phyloP scores from a whole-genome alignment of 2,329 filamentous ascomycete species.

The Colletotrichum siamense region DNA sequence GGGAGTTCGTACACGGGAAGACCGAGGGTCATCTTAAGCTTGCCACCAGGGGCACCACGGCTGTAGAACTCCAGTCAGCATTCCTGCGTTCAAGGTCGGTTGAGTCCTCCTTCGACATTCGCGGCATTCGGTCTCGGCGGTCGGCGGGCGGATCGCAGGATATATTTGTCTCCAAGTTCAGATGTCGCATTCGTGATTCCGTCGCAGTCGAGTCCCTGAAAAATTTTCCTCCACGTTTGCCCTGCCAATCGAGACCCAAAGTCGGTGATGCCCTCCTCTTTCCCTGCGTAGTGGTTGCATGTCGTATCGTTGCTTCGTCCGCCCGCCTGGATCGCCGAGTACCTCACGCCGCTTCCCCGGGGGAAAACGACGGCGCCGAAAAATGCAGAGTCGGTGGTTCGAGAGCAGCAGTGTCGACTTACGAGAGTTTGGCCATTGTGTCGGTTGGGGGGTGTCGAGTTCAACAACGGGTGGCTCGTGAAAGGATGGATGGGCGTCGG shows the following conservation, averaged over 20 bases:
- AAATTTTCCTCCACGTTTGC: neutral
- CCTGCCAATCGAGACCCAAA: neutral
- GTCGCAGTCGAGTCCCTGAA: neutral
- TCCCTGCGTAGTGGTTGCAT: neutral
- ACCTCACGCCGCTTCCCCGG: slow-evolving; percentile 6
- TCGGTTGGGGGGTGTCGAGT: slow-evolving; percentile 42
- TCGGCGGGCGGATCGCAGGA: slow-evolving; percentile 1
- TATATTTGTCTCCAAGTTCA: neutral
- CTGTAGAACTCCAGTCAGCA: slow-evolving; percentile 42
- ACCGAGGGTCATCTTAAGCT: slow-evolving; percentile 99
- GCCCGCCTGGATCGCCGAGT: slow-evolving; percentile 10
- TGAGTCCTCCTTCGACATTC: neutral
- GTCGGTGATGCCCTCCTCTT: neutral
- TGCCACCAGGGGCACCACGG: slow-evolving; percentile 96
- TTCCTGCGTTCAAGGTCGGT: slow-evolving; percentile 34
- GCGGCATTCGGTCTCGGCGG: neutral
- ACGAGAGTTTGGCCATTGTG: slow-evolving; percentile 70
- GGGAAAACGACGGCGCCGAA: slow-evolving; percentile 18
- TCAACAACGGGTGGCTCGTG: slow-evolving; percentile 24
- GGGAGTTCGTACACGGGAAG: slow-evolving; percentile 88
- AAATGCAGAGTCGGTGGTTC: neutral
- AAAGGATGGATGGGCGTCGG: slow-evolving; percentile 21
- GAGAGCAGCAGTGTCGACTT: slow-evolving; percentile 41
- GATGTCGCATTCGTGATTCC: neutral
- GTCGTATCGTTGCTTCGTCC: neutral